Conservation (phyloP, 2,329 filamentous ascomycete species). For the Ophiostoma sp. region DNA sequence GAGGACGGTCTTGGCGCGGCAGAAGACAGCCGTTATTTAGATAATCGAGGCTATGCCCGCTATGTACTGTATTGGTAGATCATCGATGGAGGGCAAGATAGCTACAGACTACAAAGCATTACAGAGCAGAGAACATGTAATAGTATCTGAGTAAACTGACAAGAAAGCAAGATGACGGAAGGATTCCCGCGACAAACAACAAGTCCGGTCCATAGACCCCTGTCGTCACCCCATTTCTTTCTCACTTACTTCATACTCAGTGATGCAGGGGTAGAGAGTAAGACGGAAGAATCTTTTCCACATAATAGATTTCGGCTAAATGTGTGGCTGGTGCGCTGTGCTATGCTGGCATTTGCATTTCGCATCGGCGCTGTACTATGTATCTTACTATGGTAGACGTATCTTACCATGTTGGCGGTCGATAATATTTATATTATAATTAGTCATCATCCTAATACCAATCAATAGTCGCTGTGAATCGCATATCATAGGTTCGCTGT, state of each 20-base stretch:
- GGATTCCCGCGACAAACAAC: neutral
- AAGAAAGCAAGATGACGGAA: too few relatives aligned
- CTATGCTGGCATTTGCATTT: too few relatives aligned
- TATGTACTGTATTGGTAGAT: neutral
- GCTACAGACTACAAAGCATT: too few relatives aligned
- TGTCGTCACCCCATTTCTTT: neutral
- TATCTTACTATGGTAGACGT: too few relatives aligned
- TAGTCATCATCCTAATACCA: too few relatives aligned
- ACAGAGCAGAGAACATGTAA: too few relatives aligned
- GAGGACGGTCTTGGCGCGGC: neutral
- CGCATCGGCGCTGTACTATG: too few relatives aligned
- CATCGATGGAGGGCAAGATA: neutral
- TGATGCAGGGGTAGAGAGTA: neutral
- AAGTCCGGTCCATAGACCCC: neutral
- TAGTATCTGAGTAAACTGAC: too few relatives aligned
- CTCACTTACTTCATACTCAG: neutral
- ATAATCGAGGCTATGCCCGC: neutral
- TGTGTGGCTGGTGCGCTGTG: neutral
- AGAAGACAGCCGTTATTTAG: neutral
- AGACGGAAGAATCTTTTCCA: neutral
- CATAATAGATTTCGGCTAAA: neutral
- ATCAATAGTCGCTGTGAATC: too few relatives aligned
- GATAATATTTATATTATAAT: too few relatives aligned
- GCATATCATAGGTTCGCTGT: too few relatives aligned
- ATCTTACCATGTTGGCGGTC: too few relatives aligned